A percentile compares a stretch with the other conserved stretches of the same genome.
Conservation (phyloP, 768 basidiomycete genomes). For the Tylopilus vinaceipallidus region DNA sequence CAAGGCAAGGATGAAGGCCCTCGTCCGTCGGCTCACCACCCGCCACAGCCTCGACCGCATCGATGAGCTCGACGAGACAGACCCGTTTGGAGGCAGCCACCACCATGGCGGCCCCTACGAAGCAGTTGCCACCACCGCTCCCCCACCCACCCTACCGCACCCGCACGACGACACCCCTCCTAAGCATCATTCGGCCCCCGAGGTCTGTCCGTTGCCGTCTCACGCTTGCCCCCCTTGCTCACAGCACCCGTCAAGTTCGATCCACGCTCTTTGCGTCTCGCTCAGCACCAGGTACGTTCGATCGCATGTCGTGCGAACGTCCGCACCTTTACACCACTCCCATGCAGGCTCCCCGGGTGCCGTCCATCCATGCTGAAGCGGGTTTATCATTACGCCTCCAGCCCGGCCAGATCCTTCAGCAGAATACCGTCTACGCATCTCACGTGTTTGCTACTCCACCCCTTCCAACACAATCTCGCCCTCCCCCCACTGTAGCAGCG, state of each 20-base stretch:
- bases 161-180: neutral
- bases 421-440: constrained; percentile 18
- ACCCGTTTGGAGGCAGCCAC: constrained; percentile 58
- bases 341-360: constrained; percentile 8
- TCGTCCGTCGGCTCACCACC: constrained; percentile 27
- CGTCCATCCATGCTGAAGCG: neutral
- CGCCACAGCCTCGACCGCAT: constrained; percentile 56
- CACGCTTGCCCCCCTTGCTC: constrained; percentile 1
- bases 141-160: constrained; percentile 9
- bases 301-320: neutral
- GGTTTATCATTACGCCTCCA: constrained; percentile 50
- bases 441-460: constrained; percentile 1
- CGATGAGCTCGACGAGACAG: constrained; percentile 76
- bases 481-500: constrained; percentile 1
- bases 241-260: constrained; percentile 14
- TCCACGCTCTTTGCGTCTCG: constrained; percentile 5
- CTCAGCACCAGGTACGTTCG: constrained; percentile 20
- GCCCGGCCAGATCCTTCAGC: constrained; percentile 58
- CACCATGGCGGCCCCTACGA: constrained; percentile 82
- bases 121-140: constrained; percentile 39
- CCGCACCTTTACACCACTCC: constrained; percentile 9
- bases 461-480: constrained; percentile 2
- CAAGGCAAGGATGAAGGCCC: constrained; percentile 25
- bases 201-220: constrained; percentile 23
- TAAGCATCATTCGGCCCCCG: constrained; percentile 5